Conservation (phyloP, 768 basidiomycete species). For the Trametes sanguinea region DNA sequence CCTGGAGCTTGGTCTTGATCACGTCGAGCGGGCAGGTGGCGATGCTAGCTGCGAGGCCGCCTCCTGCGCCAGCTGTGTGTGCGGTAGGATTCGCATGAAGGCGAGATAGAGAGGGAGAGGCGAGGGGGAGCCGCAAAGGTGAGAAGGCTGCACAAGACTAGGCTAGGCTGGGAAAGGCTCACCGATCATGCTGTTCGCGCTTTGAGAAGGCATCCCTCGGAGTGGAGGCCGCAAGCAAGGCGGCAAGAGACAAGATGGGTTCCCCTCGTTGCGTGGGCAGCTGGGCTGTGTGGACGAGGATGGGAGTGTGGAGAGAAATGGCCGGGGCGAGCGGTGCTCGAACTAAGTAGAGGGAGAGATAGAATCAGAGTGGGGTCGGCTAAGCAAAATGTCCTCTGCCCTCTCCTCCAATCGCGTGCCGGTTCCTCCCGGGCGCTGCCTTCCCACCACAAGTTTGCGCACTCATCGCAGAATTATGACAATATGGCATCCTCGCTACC, state of each 20-base stretch:
- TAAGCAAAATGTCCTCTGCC: neutral
- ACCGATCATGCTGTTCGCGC: conserved; percentile 84
- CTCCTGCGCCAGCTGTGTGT: conserved; percentile 86
- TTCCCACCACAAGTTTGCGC: neutral
- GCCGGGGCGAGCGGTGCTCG: neutral
- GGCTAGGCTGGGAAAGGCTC: conserved; percentile 30
- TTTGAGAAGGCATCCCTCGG: conserved; percentile 65
- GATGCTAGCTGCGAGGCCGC: conserved; percentile 88
- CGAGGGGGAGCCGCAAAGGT: conserved; percentile 8
- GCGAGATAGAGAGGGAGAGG: conserved; percentile 1
- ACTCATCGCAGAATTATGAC: neutral
- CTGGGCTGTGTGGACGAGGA: conserved; percentile 3
- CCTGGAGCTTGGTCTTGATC: conserved; percentile 96
- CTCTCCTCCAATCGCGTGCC: conserved; percentile 3
- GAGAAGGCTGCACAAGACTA: conserved; percentile 16
- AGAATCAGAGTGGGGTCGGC: neutral
- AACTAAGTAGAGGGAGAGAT: neutral
- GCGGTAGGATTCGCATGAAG: no score
- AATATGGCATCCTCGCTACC: neutral
- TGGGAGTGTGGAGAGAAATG: neutral
- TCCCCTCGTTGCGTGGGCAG: conserved; percentile 3
- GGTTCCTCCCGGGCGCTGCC: conserved; percentile 16
- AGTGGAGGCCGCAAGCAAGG: conserved; percentile 59
- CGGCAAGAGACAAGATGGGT: conserved; percentile 12
- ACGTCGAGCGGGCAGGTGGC: conserved; percentile 98